Conservation (phyloP, 768 basidiomycete genomes). For the Phylloporus rhodoxanthus region DNA sequence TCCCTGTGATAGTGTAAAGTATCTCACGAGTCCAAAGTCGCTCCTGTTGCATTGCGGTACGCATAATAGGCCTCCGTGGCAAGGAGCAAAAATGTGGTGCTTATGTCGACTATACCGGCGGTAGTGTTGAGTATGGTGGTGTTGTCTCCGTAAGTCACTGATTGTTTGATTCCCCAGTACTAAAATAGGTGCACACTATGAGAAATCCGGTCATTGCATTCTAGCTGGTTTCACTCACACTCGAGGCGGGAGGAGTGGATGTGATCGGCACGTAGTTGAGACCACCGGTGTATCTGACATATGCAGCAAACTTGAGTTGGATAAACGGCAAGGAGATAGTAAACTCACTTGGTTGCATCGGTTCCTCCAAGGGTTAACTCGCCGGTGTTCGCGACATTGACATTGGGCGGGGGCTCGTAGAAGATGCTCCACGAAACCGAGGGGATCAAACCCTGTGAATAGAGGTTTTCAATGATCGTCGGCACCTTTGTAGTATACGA, state of each 20-base stretch:
- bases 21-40: slow-evolving; percentile 42
- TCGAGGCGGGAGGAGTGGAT: slow-evolving; percentile 39
- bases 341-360: slow-evolving; percentile 39
- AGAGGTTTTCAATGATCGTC: slow-evolving; percentile 56
- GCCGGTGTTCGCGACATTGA: slow-evolving; percentile 36
- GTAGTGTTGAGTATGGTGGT: slow-evolving; percentile 31
- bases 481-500: slow-evolving; percentile 36
- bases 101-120: slow-evolving; percentile 49
- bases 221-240: slow-evolving; percentile 11
- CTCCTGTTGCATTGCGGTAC: slow-evolving; percentile 52
- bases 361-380: slow-evolving; percentile 51
- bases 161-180: slow-evolving; percentile 46
- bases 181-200: background rate
- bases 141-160: slow-evolving; percentile 32
- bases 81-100: slow-evolving; percentile 50
- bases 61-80: slow-evolving; percentile 54
- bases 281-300: slow-evolving; percentile 28
- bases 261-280: slow-evolving; percentile 40
- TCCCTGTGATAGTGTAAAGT: background rate
- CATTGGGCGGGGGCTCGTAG: slow-evolving; percentile 42
- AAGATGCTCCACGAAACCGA: slow-evolving; percentile 46
- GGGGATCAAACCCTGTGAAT: slow-evolving; percentile 41
- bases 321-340: background rate
- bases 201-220: background rate
- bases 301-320: background rate